Conservation (phyloP, 2,329 filamentous ascomycete species). For the Truncatella angustata region DNA sequence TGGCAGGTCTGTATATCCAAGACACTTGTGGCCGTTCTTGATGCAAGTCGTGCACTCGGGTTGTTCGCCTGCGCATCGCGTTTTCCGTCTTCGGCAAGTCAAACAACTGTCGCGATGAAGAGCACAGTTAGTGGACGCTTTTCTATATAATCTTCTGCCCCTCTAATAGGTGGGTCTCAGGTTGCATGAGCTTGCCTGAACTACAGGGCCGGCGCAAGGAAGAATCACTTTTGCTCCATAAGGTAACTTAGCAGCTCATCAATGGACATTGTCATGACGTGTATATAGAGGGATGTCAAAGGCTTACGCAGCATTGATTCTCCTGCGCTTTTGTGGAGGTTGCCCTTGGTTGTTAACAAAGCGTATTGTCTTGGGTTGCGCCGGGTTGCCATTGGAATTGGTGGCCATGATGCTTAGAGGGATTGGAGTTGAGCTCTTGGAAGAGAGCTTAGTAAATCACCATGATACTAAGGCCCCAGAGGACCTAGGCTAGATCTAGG, state of each 20-base stretch:
- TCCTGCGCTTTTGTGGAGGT: conserved; percentile 73
- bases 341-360: conserved; percentile 83
- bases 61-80: conserved; percentile 71
- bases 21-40: conserved; percentile 67
- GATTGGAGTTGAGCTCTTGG: conserved; percentile 1
- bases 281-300: conserved; percentile 16
- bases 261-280: too few species aligned
- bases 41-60: conserved; percentile 70
- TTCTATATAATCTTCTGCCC: neutral
- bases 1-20: conserved; percentile 62
- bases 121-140: conserved; percentile 14
- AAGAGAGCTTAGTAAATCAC: conserved; percentile 4
- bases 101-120: conserved; percentile 50
- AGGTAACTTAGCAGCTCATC: too few species aligned
- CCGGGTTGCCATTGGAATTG: conserved; percentile 38
- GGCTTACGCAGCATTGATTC: conserved; percentile 75
- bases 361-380: conserved; percentile 62
- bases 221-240: neutral
- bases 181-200: conserved; percentile 4
- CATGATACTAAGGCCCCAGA: conserved; percentile 4
- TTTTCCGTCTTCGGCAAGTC: conserved; percentile 75
- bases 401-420: conserved; percentile 39
- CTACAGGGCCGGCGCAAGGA: neutral
- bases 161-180: conserved; percentile 8
- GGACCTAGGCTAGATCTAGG: neutral